phyloP scores from a whole-genome alignment of 2,329 filamentous ascomycete genomes.

The Aspergillus sp. region DNA sequence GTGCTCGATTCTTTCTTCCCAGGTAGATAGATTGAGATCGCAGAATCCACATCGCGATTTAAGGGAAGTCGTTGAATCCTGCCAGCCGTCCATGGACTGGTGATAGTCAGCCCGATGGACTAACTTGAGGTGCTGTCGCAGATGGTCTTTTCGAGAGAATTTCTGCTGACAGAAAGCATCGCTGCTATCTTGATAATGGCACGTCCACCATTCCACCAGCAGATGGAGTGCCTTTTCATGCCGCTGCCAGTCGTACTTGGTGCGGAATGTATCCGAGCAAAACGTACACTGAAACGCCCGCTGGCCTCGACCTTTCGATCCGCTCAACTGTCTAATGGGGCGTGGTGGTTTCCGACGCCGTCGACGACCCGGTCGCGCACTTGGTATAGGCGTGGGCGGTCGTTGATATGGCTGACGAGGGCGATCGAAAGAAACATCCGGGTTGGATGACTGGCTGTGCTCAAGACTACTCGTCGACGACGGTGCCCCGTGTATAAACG shows the following conservation, averaged over 20 bases:
- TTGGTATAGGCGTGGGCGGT: constrained; percentile 24
- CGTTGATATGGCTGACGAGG: constrained; percentile 22
- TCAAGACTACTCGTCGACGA: too few relatives aligned
- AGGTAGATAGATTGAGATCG: constrained; percentile 41
- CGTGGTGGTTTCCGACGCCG: neutral
- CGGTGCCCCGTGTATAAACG: too few relatives aligned
- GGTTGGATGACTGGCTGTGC: too few relatives aligned
- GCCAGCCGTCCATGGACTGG: constrained; percentile 52
- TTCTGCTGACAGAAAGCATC: constrained; percentile 50
- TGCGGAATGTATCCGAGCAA: constrained; percentile 44
- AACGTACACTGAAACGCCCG: constrained; percentile 44
- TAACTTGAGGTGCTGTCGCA: constrained; percentile 53
- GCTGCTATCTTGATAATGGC: constrained; percentile 49
- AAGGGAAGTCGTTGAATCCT: constrained; percentile 46
- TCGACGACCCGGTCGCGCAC: constrained; percentile 27
- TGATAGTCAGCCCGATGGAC: constrained; percentile 49
- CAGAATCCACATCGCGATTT: constrained; percentile 54
- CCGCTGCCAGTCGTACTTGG: constrained; percentile 47
- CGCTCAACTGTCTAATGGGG: too few relatives aligned
- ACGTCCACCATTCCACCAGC: constrained; percentile 40
- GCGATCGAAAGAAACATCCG: constrained; percentile 16
- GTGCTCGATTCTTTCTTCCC: constrained; percentile 51
- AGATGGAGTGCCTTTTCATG: constrained; percentile 50
- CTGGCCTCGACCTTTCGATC: neutral
- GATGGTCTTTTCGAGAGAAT: constrained; percentile 55